phyloP scores from a whole-genome alignment of 2,329 filamentous ascomycete genomes.

The Verticillium isaacii region DNA sequence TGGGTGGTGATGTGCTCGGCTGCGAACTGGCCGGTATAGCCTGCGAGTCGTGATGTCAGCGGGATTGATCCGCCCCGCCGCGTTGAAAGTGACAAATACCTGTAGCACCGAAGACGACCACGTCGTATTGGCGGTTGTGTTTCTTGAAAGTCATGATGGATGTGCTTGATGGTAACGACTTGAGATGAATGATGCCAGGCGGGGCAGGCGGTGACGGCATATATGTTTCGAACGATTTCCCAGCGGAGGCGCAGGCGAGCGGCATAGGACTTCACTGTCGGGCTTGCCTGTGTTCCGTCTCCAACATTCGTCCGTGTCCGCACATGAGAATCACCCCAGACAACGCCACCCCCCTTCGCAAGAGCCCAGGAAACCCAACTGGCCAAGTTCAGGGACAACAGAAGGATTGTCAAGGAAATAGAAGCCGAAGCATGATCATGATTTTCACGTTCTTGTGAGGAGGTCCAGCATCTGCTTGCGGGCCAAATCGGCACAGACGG shows the following conservation, averaged over 20 bases:
- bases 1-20: conserved; percentile 69
- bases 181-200: background rate
- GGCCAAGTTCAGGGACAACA: too few relatives aligned
- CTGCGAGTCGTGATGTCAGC: conserved; percentile 24
- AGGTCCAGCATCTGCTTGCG: background rate
- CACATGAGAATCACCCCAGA: background rate
- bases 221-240: background rate
- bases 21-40: conserved; percentile 77
- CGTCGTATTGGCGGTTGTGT: conserved; percentile 50
- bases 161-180: background rate
- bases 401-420: too few relatives aligned
- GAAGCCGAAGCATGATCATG: too few relatives aligned
- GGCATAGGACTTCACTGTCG: background rate
- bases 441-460: background rate
- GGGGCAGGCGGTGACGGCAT: too few relatives aligned
- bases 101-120: conserved; percentile 54
- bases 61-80: too few relatives aligned
- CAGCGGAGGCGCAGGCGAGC: background rate
- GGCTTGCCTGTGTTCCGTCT: background rate
- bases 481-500: background rate
- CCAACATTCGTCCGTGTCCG: background rate
- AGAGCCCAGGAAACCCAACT: background rate
- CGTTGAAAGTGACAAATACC: conserved; percentile 30
- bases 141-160: conserved; percentile 41
- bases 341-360: background rate